These are phyloP conservation scores for Globisporangium rhizosaccharum DNA, from an alignment of 352 stramenopile species.

Conservation along the genomic window DNA sequence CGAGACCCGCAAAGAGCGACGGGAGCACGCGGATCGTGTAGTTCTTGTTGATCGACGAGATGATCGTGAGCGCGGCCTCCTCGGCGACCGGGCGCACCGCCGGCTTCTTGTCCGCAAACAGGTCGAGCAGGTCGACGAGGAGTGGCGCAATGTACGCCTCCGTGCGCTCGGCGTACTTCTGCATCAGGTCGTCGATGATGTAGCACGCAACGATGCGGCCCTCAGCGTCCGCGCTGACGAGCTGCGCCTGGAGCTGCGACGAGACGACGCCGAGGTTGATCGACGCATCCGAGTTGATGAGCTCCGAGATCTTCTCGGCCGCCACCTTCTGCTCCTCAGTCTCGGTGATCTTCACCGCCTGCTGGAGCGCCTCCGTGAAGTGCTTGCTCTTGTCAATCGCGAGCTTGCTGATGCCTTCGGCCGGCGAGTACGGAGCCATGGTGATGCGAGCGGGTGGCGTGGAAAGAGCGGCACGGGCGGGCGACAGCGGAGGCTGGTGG, in stretches of 20 bases:
- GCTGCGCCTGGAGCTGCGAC: slow-evolving; percentile 54
- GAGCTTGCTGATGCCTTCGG: slow-evolving; percentile 79
- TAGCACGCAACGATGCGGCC: slow-evolving; percentile 66
- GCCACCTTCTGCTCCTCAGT: slow-evolving; percentile 76
- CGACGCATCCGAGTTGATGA: slow-evolving; percentile 64
- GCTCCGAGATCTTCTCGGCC: slow-evolving; percentile 81
- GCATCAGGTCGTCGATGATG: slow-evolving; percentile 80
- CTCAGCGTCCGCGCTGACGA: slow-evolving; percentile 52
- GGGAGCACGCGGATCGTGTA: slow-evolving; percentile 84
- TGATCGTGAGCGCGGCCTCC: slow-evolving; percentile 76
- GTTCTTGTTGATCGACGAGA: slow-evolving; percentile 84
- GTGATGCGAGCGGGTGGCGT: slow-evolving; percentile 18
- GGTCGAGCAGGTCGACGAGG: slow-evolving; percentile 62
- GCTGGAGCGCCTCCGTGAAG: slow-evolving; percentile 80
- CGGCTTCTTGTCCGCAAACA: slow-evolving; percentile 85
- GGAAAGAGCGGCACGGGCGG: slow-evolving; percentile 8
- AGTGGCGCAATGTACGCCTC: slow-evolving; percentile 76
- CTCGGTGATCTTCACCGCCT: slow-evolving; percentile 60
- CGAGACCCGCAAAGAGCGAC: slow-evolving; percentile 87
- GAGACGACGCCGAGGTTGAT: slow-evolving; percentile 72
- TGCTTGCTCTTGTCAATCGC: slow-evolving; percentile 89
- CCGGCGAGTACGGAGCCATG: slow-evolving; percentile 82
- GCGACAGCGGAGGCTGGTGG: slow-evolving; percentile 3
- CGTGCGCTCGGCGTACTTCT: slow-evolving; percentile 78
- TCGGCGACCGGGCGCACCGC: slow-evolving; percentile 57